A percentile compares a stretch with the other conserved stretches of the same genome.
These are phyloP conservation scores for Cucurbita ficifolia DNA, from an alignment of 306 rosid species.

Conservation along the genomic window DNA sequence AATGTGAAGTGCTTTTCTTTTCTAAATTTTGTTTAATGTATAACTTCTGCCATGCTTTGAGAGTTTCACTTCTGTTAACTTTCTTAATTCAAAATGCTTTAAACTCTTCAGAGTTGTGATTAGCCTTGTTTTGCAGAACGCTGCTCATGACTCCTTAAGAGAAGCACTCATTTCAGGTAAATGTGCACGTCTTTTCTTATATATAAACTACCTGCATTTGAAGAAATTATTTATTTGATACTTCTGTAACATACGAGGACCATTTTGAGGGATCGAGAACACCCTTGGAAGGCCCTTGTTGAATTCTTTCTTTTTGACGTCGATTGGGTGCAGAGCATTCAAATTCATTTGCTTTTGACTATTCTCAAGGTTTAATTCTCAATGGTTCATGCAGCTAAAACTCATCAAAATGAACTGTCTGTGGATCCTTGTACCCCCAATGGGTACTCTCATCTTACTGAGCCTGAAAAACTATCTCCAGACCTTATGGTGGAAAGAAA, in stretches of 20 bases:
- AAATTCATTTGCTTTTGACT: not conserved
- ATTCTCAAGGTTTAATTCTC: not conserved
- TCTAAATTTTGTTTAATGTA: not conserved
- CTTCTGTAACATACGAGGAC: not conserved
- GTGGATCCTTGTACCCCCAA: slow-evolving; percentile 82
- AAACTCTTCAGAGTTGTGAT: not conserved
- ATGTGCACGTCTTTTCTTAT: slow-evolving; percentile 4
- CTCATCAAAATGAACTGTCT: slow-evolving; percentile 26
- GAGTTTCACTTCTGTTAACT: not conserved
- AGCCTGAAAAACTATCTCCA: slow-evolving; percentile 42
- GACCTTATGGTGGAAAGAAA: slow-evolving; percentile 21
- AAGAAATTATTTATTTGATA: not conserved
- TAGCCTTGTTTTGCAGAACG: slow-evolving; percentile 50
- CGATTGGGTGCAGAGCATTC: not conserved
- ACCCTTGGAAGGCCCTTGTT: not conserved
- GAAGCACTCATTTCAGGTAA: slow-evolving; percentile 63
- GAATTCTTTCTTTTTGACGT: not conserved
- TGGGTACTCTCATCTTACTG: slow-evolving; percentile 43
- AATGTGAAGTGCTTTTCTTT: not conserved
- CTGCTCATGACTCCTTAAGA: slow-evolving; percentile 68
- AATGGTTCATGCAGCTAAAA: slow-evolving; percentile 38
- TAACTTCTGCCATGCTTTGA: not conserved
- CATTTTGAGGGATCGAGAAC: not conserved
- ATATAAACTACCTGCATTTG: not conserved
- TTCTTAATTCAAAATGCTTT: not conserved